Evolutionary conservation across 768 basidiomycete genomes (phyloP), one percentile per base, ranked within the genome.

Genomic region (Lactifluus echinatus): DNA sequence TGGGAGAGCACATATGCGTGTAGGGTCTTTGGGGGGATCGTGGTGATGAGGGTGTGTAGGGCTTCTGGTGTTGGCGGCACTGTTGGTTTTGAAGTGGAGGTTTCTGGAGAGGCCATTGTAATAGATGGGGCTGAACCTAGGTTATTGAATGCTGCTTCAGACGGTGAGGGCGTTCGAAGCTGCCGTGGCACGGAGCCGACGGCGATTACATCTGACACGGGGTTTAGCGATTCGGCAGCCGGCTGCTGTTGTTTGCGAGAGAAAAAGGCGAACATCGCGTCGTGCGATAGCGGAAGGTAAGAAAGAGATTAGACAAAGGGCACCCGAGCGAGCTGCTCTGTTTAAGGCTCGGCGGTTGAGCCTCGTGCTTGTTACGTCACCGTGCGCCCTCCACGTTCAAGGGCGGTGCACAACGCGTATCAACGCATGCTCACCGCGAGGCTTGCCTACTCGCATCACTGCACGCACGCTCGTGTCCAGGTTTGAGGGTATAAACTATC

Each of bases 1-100:
- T 76, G 79, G 2, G 79, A 57, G 33, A 88, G 73, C 31, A 78
- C 76, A 69, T 85, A 87, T 1, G 76, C 57, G 65, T 87, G 84
- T 0, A 89, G 73, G 0, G 76, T 82, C 68, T 86, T 83, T 7
- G 86, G 73, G 11, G 87, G 87, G 39, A 88, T 76, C 12, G 80
- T 74, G 29, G 73, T 66, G 65, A 89, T 73, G 59, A 85, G 76
- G 6, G 77, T 65, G 44, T 75, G 70, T 2, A 89, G 71, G 75
- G 60, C 68, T 37, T 69, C 70, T 46, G 67, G 67, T 11, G 50
- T 56, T 2, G 65, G 62, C 29, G 62, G 57, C 28, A 59, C 61
- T 4, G 43, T 47, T 31, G 56, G 60, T 49, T 61, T 62, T 57
- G 24, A 72, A 66, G 17, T 67, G 66, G 70, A 64, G 8, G 63